Conservation (phyloP, 768 basidiomycete genomes). For the Podaxis sp. region DNA sequence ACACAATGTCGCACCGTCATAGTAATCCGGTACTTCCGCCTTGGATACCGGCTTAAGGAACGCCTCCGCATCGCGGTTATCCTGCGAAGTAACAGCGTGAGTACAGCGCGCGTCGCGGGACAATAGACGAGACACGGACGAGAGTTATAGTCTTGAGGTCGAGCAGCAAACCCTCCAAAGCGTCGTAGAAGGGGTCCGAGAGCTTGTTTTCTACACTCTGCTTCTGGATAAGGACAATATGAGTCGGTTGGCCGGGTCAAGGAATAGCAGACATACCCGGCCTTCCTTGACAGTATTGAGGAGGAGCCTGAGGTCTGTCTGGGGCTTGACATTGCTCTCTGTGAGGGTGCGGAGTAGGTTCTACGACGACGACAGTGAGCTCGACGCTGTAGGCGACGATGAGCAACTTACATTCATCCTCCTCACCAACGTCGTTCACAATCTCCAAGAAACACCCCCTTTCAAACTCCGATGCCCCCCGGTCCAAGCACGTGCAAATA, state of each 20-base stretch:
- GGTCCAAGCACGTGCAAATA: constrained; percentile 19
- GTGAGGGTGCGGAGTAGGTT: constrained; percentile 90
- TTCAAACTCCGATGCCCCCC: constrained; percentile 21
- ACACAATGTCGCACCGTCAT: constrained; percentile 63
- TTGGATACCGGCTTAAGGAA: constrained; percentile 93
- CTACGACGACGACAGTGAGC: constrained; percentile 36
- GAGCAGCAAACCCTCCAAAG: constrained; percentile 81
- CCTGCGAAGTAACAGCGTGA: constrained; percentile 38
- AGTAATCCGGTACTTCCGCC: constrained; percentile 90
- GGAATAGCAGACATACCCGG: constrained; percentile 58
- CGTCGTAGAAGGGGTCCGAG: constrained; percentile 90
- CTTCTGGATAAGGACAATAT: constrained; percentile 24
- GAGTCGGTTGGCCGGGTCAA: constrained; percentile 18
- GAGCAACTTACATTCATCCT: constrained; percentile 46
- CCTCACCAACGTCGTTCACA: constrained; percentile 20
- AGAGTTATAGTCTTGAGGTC: constrained; percentile 82
- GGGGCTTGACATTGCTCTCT: constrained; percentile 67
- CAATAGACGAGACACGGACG: constrained; percentile 37
- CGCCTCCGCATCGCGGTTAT: constrained; percentile 88
- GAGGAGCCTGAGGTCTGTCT: constrained; percentile 78
- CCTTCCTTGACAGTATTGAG: constrained; percentile 84
- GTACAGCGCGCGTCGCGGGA: constrained; percentile 29
- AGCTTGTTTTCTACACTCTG: constrained; percentile 66
- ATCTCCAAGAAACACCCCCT: constrained; percentile 17
- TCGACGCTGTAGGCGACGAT: constrained; percentile 25